These are phyloP conservation scores for Manihot esculenta DNA, from an alignment of 441 rosid genomes.

Conservation along the genomic window DNA sequence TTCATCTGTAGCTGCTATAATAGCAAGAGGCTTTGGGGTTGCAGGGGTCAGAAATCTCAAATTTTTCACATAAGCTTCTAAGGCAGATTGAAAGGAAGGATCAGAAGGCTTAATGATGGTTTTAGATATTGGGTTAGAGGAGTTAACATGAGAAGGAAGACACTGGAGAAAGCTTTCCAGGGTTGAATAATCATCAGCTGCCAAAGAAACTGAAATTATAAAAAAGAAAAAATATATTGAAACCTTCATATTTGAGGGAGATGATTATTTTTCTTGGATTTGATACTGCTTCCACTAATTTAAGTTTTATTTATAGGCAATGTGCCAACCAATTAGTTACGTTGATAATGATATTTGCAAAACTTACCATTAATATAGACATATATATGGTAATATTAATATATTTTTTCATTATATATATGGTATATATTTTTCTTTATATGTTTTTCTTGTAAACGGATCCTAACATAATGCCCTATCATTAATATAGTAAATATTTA, in stretches of 20 bases:
- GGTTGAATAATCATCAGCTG: constrained; percentile 14
- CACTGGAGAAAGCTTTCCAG: constrained; percentile 35
- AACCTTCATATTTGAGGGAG: background rate
- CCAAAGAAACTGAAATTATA: constrained; percentile 1
- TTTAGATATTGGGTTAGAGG: constrained; percentile 30
- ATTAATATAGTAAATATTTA: too few species aligned
- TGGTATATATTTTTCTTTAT: too few species aligned
- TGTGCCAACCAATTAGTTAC: too few species aligned
- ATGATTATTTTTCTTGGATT: too few species aligned
- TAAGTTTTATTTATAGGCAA: too few species aligned
- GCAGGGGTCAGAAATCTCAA: constrained; percentile 33
- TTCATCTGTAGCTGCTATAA: constrained; percentile 37
- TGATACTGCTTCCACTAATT: too few species aligned
- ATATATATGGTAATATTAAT: too few species aligned
- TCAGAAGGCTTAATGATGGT: constrained; percentile 26
- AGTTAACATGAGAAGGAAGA: constrained; percentile 21
- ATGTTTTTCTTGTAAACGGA: too few species aligned
- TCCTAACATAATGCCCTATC: too few species aligned
- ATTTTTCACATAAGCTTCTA: constrained; percentile 40
- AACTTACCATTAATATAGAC: too few species aligned
- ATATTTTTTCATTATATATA: too few species aligned
- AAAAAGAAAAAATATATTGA: constrained; percentile 1
- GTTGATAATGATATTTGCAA: too few species aligned
- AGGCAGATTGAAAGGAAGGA: constrained; percentile 32
- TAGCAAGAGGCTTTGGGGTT: constrained; percentile 42